Percentiles rank a stretch among this genome's conserved stretches.
phyloP scores from a whole-genome alignment of 2,329 filamentous ascomycete genomes.

The Aspergillus fumigatus region DNA sequence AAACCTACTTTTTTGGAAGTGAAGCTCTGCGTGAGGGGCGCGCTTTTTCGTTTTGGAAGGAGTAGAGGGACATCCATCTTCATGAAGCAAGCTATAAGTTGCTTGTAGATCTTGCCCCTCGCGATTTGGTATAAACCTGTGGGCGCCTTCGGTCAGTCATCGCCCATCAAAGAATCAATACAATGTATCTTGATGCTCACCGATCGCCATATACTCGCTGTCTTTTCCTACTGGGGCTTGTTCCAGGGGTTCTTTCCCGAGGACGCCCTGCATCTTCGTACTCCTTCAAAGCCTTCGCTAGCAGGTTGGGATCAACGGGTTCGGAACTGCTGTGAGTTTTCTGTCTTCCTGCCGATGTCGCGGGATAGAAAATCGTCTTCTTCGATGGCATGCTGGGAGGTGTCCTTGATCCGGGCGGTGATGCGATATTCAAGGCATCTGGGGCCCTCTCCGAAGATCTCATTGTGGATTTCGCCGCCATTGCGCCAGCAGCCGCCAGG shows the following conservation, averaged over 20 bases:
- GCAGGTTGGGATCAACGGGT: conserved; percentile 54
- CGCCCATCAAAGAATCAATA: background rate
- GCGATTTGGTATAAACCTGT: conserved; percentile 89
- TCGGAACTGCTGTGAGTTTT: conserved; percentile 40
- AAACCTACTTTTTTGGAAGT: conserved; percentile 82
- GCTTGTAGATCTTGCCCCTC: conserved; percentile 90
- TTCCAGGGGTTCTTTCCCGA: conserved; percentile 58
- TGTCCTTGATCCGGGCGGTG: conserved; percentile 57
- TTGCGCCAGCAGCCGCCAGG: conserved; percentile 16
- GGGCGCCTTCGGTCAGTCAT: conserved; percentile 10
- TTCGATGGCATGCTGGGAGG: conserved; percentile 51
- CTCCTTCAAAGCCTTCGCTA: conserved; percentile 59
- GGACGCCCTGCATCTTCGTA: conserved; percentile 57
- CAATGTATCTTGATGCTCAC: conserved; percentile 40
- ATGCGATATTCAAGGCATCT: conserved; percentile 31
- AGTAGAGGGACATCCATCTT: conserved; percentile 88
- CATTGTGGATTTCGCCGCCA: conserved; percentile 13
- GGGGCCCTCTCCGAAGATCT: conserved; percentile 18
- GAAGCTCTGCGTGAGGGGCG: conserved; percentile 79
- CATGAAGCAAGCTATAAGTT: conserved; percentile 85
- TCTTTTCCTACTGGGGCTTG: conserved; percentile 65
- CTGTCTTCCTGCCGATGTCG: conserved; percentile 21
- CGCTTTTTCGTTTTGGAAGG: conserved; percentile 81
- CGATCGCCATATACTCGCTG: conserved; percentile 62
- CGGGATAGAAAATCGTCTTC: conserved; percentile 41